Conservation (phyloP, 305 asterid genomes). For the Salvia sclarea region DNA sequence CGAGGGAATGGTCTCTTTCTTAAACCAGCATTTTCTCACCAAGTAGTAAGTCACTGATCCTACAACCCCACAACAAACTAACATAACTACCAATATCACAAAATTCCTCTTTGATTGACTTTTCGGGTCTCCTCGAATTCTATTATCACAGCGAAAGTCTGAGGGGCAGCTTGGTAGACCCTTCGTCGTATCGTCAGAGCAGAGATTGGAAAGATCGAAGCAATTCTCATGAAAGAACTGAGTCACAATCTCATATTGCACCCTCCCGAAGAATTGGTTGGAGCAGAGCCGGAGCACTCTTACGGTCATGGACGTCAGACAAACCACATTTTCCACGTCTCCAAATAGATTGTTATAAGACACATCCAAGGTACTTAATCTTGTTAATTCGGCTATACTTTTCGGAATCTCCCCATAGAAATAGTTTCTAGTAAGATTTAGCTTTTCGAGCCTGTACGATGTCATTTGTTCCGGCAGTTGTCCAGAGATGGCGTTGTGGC, state of each 20-base stretch:
- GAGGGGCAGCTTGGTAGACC: no score
- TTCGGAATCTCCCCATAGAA: constrained; percentile 29
- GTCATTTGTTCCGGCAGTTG: constrained; percentile 33
- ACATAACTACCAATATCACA: neutral
- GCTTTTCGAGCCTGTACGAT: constrained; percentile 5
- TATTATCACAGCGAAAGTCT: no score
- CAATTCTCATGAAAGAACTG: constrained; percentile 10
- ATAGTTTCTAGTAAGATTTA: constrained; percentile 31
- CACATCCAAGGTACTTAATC: constrained; percentile 28
- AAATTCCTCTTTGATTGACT: neutral
- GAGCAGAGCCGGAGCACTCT: constrained; percentile 21
- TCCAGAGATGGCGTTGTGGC: constrained; percentile 36
- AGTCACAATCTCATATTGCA: constrained; percentile 27
- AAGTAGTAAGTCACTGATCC: constrained; percentile 22
- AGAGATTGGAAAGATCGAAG: constrained; percentile 27
- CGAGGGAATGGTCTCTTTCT: neutral
- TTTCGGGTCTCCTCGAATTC: neutral
- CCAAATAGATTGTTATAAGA: constrained; percentile 41
- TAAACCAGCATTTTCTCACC: constrained; percentile 23
- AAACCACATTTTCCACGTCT: constrained; percentile 21
- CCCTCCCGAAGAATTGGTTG: constrained; percentile 26
- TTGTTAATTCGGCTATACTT: constrained; percentile 1
- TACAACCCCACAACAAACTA: constrained; percentile 21
- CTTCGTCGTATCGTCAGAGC: constrained; percentile 19
- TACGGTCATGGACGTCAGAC: neutral